Evolutionary conservation across 176 grass and related monocot genomes (phyloP).

Genomic region (Avena insularis): DNA sequence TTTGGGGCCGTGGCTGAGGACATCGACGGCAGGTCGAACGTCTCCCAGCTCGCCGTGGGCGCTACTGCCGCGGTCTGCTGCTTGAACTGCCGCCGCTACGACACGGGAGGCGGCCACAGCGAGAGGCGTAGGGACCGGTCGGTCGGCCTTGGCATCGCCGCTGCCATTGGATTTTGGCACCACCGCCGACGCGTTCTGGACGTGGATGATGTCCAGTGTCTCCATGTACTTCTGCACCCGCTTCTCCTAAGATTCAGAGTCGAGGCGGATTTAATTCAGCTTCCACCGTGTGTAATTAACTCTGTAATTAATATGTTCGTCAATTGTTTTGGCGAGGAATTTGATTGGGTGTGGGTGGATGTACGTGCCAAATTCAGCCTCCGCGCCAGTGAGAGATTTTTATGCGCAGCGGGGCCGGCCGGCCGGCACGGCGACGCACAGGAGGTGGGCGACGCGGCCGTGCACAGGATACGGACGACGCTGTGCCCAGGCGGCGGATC

Average conservation of each 20-base stretch:
- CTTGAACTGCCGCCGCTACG: conserved; percentile 61
- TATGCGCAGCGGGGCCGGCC: too few species aligned
- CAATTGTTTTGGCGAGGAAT: background rate
- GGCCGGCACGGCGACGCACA: too few species aligned
- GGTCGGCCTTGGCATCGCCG: conserved; percentile 44
- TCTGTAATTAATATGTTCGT: background rate
- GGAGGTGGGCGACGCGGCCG: too few species aligned
- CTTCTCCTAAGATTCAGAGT: conserved; percentile 56
- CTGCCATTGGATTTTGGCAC: conserved; percentile 54
- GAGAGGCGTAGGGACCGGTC: conserved; percentile 40
- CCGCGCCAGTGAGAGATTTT: too few species aligned
- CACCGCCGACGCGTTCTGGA: conserved; percentile 59
- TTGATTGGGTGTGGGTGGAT: background rate
- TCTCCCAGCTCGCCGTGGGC: conserved; percentile 71
- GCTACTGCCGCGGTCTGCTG: conserved; percentile 22
- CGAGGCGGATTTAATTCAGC: background rate
- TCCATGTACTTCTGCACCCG: conserved; percentile 94
- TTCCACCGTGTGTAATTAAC: background rate
- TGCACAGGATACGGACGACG: too few species aligned
- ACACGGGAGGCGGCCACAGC: conserved; percentile 50
- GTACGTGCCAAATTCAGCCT: too few species aligned
- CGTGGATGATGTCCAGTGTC: conserved; percentile 74
- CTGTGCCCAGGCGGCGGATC: too few species aligned
- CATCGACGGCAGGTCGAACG: conserved; percentile 81
- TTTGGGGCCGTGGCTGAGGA: conserved; percentile 58